Base-by-base conservation (phyloP, 1,139 yeast species). In the Debaryomycetaceae sp. region DNA sequence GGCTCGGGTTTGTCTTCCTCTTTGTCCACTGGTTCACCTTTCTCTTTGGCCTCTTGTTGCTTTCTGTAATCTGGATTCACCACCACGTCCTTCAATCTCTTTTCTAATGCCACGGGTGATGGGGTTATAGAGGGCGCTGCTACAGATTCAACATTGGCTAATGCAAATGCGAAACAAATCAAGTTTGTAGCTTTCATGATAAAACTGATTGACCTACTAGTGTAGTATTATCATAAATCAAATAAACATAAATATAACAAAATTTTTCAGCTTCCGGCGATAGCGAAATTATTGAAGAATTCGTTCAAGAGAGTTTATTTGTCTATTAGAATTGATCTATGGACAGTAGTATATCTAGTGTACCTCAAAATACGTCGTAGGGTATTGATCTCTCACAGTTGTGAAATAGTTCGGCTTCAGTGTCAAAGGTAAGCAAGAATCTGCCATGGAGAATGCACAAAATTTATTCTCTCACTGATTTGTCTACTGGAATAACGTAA, bases 11-110 rank as follows among this genome's bases (percentile, higher is more conserved):
- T 34, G 4, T 41, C 39, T 17, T 36, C 39, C 6, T 40, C 42
- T 20, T 41, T 43, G 37, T 41, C 47, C 1, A 46, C 17, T 9
- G 43, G 36, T 44, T 49, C 49, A 24, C 53, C 46, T 42, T 52
- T 52, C 24, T 59, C 62, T 8, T 53, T 53, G 31, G 59, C 61
- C 9, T 62, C 58, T 51, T 67, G 66, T 20, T 60, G 54, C 42
- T 68, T 63, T 34, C 66, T 55, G 56, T 74, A 75, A 8, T 73
- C 72, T 42, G 73, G 70, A 50, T 74, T 70, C 37, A 72, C 58
- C 40, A 73, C 62, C 27, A 65, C 75, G 27, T 70, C 73, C 46
- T 62, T 70, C 31, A 55, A 55, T 41, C 76, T 61, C 45, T 71
- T 72, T 35, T 59, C 58, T 24, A 65, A 46, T 31, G 50, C 46